phyloP scores from a whole-genome alignment of 768 basidiomycete genomes.

The Tremella fuciformis region DNA sequence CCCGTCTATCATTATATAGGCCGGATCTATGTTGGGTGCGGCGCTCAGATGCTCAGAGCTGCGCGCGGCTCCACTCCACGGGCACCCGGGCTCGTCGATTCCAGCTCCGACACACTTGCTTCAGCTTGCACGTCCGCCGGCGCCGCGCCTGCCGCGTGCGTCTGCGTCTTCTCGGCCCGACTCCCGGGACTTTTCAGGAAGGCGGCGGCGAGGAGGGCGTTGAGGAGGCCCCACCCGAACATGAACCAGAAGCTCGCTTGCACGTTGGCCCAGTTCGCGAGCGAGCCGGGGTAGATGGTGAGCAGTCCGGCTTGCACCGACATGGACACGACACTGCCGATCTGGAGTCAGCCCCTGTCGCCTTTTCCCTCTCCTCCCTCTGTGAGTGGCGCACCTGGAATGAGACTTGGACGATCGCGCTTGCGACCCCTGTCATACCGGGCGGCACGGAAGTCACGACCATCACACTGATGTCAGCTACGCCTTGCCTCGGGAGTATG shows the following conservation, averaged over 20 bases:
- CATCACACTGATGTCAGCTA: slow-evolving; percentile 10
- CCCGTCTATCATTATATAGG: too few species aligned
- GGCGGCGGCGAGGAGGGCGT: slow-evolving; percentile 5
- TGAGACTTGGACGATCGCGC: slow-evolving; percentile 10
- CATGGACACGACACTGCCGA: slow-evolving; percentile 56
- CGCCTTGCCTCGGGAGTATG: neutral
- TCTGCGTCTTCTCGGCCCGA: neutral
- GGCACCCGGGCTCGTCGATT: too few species aligned
- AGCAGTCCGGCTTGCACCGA: slow-evolving; percentile 53
- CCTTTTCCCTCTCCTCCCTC: slow-evolving; percentile 2
- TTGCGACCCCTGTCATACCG: slow-evolving; percentile 5
- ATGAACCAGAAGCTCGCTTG: slow-evolving; percentile 30
- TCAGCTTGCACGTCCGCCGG: too few species aligned
- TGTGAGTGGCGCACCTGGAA: slow-evolving; percentile 17
- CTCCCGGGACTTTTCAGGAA: neutral
- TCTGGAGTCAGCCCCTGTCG: slow-evolving; percentile 17
- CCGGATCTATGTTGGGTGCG: too few species aligned
- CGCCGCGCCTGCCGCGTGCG: too few species aligned
- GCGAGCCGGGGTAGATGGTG: slow-evolving; percentile 19
- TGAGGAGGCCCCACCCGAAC: slow-evolving; percentile 29
- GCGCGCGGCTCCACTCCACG: too few species aligned
- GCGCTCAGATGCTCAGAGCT: too few species aligned
- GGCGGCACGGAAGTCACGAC: slow-evolving; percentile 25
- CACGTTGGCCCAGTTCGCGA: slow-evolving; percentile 29
- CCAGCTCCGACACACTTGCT: too few species aligned